Conservation (phyloP, 306 rosid genomes). For the Astragalus glycyphyllos region DNA sequence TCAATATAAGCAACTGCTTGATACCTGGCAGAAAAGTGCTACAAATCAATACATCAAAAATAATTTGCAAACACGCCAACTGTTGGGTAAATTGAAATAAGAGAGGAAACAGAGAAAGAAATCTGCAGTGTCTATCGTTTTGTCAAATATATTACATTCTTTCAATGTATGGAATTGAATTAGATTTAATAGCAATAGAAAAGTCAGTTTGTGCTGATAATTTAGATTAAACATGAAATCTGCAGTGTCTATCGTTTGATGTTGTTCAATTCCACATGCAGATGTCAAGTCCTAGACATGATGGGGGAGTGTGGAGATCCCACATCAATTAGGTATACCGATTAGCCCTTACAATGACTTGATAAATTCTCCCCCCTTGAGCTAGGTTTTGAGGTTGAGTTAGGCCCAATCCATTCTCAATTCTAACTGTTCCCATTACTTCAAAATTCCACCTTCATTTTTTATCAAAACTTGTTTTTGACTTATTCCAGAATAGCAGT, state of each 20-base stretch:
- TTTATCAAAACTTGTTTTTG: neutral
- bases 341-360: neutral
- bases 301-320: neutral
- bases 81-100: neutral
- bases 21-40: conserved; percentile 67
- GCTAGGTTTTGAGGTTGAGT: neutral
- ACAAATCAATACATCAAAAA: conserved; percentile 34
- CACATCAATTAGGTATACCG: neutral
- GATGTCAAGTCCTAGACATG: neutral
- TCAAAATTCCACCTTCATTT: neutral
- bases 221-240: neutral
- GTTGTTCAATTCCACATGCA: neutral
- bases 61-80: conserved; percentile 14
- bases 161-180: neutral
- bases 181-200: neutral
- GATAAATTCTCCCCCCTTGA: neutral
- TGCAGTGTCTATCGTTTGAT: too few species aligned
- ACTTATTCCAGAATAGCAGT: neutral
- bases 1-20: conserved; percentile 97
- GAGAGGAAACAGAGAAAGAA: neutral
- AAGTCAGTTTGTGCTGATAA: neutral
- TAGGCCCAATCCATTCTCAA: neutral
- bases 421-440: neutral
- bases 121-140: conserved; percentile 10
- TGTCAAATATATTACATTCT: neutral